phyloP scores from a whole-genome alignment of 768 basidiomycete genomes.

The Trametes sanguinea region DNA sequence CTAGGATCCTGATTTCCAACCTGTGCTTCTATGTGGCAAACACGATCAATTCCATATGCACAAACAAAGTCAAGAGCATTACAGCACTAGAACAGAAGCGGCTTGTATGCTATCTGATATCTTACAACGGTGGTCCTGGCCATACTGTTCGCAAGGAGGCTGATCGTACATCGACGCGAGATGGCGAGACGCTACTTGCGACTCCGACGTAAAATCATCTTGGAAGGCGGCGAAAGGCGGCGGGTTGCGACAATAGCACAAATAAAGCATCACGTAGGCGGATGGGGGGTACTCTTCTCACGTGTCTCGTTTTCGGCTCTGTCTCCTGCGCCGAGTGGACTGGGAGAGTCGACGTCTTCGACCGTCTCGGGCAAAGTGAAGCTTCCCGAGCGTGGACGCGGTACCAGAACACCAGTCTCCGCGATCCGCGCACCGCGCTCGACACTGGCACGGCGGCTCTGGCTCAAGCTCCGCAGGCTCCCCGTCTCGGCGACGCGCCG shows the following conservation, averaged over 20 bases:
- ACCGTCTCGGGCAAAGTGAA: constrained; percentile 14
- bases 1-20: too few species aligned
- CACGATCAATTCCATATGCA: neutral
- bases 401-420: constrained; percentile 63
- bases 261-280: neutral
- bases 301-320: neutral
- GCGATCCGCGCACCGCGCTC: constrained; percentile 70
- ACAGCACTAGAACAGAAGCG: neutral
- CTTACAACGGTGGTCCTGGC: constrained; percentile 8
- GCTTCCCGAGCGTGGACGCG: constrained; percentile 25
- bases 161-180: neutral
- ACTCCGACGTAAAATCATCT: too few species aligned
- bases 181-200: neutral
- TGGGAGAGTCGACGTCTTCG: constrained; percentile 5
- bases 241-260: too few species aligned
- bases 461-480: constrained; percentile 34
- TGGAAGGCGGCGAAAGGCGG: too few species aligned
- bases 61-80: neutral
- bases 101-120: constrained; percentile 9
- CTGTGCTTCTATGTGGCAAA: neutral
- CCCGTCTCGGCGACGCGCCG: constrained; percentile 33
- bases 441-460: constrained; percentile 56
- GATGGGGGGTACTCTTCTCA: constrained; percentile 13
- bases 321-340: neutral
- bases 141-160: neutral